phyloP scores from a whole-genome alignment of 116 monocot genomes.

The Trichopus zeylanicus region DNA sequence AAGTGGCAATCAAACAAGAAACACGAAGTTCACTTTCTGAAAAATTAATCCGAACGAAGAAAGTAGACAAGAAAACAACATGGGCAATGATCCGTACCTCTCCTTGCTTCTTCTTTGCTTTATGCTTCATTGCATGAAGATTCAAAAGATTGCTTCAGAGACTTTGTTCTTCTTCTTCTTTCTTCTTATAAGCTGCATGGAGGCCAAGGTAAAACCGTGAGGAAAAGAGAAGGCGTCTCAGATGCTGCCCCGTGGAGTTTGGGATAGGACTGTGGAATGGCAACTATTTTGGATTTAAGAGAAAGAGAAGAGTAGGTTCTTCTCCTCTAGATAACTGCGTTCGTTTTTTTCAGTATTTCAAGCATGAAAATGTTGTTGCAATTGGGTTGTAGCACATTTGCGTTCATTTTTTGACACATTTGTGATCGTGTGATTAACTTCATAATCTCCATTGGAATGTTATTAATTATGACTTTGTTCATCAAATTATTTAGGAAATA shows the following conservation, averaged over 20 bases:
- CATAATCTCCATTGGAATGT: background rate
- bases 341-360: too few relatives aligned
- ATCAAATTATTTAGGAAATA: background rate
- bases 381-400: too few relatives aligned
- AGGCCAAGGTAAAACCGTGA: too few relatives aligned
- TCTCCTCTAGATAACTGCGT: too few relatives aligned
- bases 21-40: background rate
- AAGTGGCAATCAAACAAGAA: background rate
- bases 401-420: too few relatives aligned
- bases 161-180: background rate
- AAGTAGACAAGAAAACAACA: background rate
- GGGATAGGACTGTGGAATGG: too few relatives aligned
- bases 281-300: too few relatives aligned
- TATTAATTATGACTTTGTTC: background rate
- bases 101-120: background rate
- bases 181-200: background rate
- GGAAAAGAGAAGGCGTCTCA: background rate
- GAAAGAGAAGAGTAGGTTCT: too few relatives aligned
- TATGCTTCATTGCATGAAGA: background rate
- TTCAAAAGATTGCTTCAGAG: too few relatives aligned
- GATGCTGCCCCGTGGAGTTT: constrained; percentile 1
- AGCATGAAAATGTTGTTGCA: too few relatives aligned
- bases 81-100: background rate
- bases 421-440: too few relatives aligned
- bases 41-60: background rate